A percentile compares a stretch with the other conserved stretches of the same genome.
Evolutionary conservation across 2,329 filamentous ascomycete species (phyloP).

Genomic region (Didymella lethalis): DNA sequence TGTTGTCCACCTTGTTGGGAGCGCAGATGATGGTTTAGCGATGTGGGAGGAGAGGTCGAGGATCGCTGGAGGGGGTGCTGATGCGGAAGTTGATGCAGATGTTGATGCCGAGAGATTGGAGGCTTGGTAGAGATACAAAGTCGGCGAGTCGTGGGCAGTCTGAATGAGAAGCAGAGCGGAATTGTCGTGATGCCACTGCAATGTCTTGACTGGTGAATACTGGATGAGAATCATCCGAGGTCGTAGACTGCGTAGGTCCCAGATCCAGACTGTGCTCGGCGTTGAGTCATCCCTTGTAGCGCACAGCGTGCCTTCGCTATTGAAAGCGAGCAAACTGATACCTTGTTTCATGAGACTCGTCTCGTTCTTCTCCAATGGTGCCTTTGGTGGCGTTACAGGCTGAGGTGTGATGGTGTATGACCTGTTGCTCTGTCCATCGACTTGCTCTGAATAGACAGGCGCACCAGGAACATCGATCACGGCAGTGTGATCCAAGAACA

Average conservation of each 20-base stretch:
- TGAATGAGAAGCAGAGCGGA: slow-evolving; percentile 53
- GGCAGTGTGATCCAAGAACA: slow-evolving; percentile 51
- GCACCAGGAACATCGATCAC: slow-evolving; percentile 45
- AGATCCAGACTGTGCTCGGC: slow-evolving; percentile 58
- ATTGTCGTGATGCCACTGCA: slow-evolving; percentile 55
- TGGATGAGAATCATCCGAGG: slow-evolving; percentile 55
- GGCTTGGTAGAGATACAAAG: slow-evolving; percentile 52
- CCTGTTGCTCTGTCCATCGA: slow-evolving; percentile 42
- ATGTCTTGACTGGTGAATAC: slow-evolving; percentile 53
- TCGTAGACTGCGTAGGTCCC: slow-evolving; percentile 52
- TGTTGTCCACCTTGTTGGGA: slow-evolving; percentile 32
- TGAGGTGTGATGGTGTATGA: slow-evolving; percentile 43
- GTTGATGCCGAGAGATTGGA: slow-evolving; percentile 24
- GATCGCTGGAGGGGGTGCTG: slow-evolving; percentile 34
- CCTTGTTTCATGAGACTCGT: slow-evolving; percentile 44
- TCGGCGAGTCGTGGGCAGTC: slow-evolving; percentile 51
- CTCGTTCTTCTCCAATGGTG: slow-evolving; percentile 43
- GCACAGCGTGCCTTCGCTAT: slow-evolving; percentile 47
- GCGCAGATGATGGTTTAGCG: slow-evolving; percentile 33
- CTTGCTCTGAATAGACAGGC: slow-evolving; percentile 47
- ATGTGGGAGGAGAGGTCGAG: slow-evolving; percentile 36
- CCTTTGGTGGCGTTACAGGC: slow-evolving; percentile 47
- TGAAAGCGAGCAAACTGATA: slow-evolving; percentile 50
- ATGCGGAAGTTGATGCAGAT: slow-evolving; percentile 25
- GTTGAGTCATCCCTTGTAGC: slow-evolving; percentile 51